Evolutionary conservation across 2,329 filamentous ascomycete species (phyloP).

Genomic region (Venturia carpophila): DNA sequence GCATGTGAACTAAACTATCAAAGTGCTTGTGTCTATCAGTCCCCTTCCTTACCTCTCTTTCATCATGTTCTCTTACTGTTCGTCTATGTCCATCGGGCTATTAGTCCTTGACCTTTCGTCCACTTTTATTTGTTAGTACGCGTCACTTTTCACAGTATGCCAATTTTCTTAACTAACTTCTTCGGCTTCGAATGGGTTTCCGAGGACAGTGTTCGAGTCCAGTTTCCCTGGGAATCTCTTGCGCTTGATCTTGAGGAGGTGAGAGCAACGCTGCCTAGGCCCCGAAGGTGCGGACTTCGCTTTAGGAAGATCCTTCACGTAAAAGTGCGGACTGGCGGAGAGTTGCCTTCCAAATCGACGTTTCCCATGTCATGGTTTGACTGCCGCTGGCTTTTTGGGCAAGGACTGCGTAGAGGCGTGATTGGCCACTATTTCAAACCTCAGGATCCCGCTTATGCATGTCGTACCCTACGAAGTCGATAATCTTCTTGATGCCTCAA

Average conservation of each 20-base stretch:
- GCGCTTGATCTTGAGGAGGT: not conserved
- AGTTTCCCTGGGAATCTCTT: not conserved
- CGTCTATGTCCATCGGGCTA: not conserved
- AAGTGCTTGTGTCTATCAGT: not conserved
- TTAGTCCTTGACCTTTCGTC: not conserved
- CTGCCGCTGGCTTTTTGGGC: not conserved
- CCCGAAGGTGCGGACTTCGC: not conserved
- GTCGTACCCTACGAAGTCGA: not conserved
- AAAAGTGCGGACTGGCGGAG: not conserved
- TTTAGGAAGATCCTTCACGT: not conserved
- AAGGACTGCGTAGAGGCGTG: not conserved
- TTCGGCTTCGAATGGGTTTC: not conserved
- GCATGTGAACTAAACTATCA: not conserved
- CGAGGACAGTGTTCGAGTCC: not conserved
- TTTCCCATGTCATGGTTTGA: not conserved
- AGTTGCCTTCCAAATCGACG: not conserved
- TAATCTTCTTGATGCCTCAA: not conserved
- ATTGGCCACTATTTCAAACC: not conserved
- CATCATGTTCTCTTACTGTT: not conserved
- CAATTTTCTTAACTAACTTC: not conserved
- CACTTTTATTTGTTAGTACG: not conserved
- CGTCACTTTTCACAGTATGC: not conserved
- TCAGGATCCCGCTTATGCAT: not conserved
- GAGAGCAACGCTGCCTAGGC: not conserved
- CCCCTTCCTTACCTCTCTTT: conserved; percentile 3